Percentiles rank a stretch among this genome's conserved stretches.
phyloP scores from a whole-genome alignment of 768 basidiomycete species.

The Chalciporus pseudorubinellus region DNA sequence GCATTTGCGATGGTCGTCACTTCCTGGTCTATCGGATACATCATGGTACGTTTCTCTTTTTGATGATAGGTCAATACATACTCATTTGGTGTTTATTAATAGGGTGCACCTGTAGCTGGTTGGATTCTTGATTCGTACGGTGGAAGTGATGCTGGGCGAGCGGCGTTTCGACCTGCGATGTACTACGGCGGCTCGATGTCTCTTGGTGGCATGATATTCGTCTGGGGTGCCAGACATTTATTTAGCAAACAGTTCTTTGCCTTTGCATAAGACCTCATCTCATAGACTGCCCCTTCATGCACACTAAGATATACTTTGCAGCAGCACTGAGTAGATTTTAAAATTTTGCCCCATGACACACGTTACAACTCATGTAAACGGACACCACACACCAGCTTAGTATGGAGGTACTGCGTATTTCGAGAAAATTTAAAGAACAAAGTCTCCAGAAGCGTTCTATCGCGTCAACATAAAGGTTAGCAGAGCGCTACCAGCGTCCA shows the following conservation, averaged over 20 bases:
- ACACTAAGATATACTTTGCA: too few relatives aligned
- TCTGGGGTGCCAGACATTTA: constrained; percentile 13
- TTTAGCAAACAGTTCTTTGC: constrained; percentile 9
- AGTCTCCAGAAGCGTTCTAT: neutral
- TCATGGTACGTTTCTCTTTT: constrained; percentile 13
- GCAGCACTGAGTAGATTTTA: too few relatives aligned
- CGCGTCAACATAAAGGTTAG: neutral
- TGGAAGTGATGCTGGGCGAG: constrained; percentile 15
- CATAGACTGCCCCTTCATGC: too few relatives aligned
- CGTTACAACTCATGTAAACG: too few relatives aligned
- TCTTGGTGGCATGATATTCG: constrained; percentile 20
- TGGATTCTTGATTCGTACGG: constrained; percentile 30
- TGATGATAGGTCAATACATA: neutral
- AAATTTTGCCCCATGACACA: too few relatives aligned
- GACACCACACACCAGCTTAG: too few relatives aligned
- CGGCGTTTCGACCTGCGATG: constrained; percentile 31
- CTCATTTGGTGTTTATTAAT: neutral
- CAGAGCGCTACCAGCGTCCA: neutral
- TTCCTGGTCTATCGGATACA: constrained; percentile 32
- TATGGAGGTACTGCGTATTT: too few relatives aligned
- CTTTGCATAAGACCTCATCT: constrained; percentile 7
- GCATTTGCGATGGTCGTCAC: constrained; percentile 36
- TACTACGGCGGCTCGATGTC: constrained; percentile 30
- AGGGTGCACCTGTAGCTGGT: constrained; percentile 31
- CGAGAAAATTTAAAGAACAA: neutral